Conservation (phyloP, 352 stramenopile species). For the Phytophthora fragariae region DNA sequence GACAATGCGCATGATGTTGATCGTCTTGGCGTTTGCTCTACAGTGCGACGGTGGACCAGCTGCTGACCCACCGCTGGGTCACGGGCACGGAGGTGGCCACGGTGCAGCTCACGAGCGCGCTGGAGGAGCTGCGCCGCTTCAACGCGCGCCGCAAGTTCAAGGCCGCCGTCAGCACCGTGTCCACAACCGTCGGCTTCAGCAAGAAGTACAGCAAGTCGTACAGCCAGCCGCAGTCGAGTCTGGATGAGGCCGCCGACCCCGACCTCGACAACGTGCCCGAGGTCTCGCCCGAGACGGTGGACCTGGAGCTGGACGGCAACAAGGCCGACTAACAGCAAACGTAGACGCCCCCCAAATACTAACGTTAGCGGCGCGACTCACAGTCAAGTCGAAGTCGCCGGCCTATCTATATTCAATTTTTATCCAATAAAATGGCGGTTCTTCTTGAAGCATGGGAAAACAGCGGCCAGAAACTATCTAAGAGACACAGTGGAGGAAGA, state of each 20-base stretch:
- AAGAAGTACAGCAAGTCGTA: conserved; percentile 78
- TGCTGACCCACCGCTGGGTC: conserved; percentile 93
- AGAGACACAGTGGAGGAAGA: conserved; percentile 11
- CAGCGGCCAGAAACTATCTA: conserved; percentile 1
- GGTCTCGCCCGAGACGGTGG: conserved; percentile 37
- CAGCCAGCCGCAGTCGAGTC: conserved; percentile 47
- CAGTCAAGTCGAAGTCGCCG: conserved; percentile 27
- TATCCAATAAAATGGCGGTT: conserved; percentile 34
- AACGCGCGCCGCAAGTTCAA: conserved; percentile 96
- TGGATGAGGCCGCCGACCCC: conserved; percentile 24
- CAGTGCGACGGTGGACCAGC: conserved; percentile 82
- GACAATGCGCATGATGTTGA: not conserved
- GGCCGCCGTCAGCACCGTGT: conserved; percentile 90
- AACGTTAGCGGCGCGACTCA: conserved; percentile 18
- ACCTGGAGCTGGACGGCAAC: conserved; percentile 34
- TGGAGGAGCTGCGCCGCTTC: conserved; percentile 93
- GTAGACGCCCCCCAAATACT: not conserved
- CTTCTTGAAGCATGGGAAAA: conserved; percentile 17
- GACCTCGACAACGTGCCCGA: conserved; percentile 23
- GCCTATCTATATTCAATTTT: conserved; percentile 37
- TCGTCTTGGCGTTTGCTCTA: conserved; percentile 16
- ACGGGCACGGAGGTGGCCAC: conserved; percentile 80
- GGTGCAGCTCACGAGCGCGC: conserved; percentile 92
- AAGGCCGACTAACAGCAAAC: conserved; percentile 28
- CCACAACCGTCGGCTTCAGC: conserved; percentile 73